Conservation (phyloP, 2,329 filamentous ascomycete species). For the Nectriaceae sp. region DNA sequence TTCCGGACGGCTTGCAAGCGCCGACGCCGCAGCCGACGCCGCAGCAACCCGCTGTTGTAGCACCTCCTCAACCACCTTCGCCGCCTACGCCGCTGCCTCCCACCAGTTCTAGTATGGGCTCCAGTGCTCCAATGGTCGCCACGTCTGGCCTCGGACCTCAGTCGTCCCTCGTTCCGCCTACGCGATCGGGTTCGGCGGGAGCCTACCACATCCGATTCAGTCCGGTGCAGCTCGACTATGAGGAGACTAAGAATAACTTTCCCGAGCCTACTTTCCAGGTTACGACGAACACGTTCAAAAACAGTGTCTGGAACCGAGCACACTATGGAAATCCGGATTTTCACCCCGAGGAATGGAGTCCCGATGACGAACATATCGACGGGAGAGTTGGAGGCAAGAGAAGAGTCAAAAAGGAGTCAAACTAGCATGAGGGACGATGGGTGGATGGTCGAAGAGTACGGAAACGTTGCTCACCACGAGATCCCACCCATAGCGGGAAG, state of each 20-base stretch:
- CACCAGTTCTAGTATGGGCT: slow-evolving; percentile 16
- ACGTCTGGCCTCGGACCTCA: slow-evolving; percentile 18
- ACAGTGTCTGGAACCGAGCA: slow-evolving; percentile 66
- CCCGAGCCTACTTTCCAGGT: slow-evolving; percentile 48
- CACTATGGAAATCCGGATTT: slow-evolving; percentile 66
- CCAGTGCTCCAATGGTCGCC: slow-evolving; percentile 20
- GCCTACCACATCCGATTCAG: slow-evolving; percentile 53
- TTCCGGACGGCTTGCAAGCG: slow-evolving; percentile 25
- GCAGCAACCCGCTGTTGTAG: slow-evolving; percentile 31
- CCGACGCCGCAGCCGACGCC: slow-evolving; percentile 20
- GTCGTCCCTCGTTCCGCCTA: slow-evolving; percentile 11
- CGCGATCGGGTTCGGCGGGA: slow-evolving; percentile 20
- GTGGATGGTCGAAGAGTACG: neutral
- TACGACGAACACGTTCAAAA: slow-evolving; percentile 63
- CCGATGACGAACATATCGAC: slow-evolving; percentile 40
- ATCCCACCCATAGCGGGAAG: neutral
- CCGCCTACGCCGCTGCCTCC: slow-evolving; percentile 35
- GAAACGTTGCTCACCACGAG: neutral
- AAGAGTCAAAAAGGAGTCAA: slow-evolving; percentile 25
- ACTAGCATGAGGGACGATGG: slow-evolving; percentile 2
- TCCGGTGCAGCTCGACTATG: slow-evolving; percentile 47
- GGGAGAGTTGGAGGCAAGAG: slow-evolving; percentile 28
- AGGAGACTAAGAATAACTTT: slow-evolving; percentile 47
- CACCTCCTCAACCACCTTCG: slow-evolving; percentile 32
- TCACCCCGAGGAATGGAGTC: slow-evolving; percentile 46